These are phyloP conservation scores for Aurifilum marmelostoma DNA, from an alignment of 2,329 filamentous ascomycete species.

Conservation along the genomic window DNA sequence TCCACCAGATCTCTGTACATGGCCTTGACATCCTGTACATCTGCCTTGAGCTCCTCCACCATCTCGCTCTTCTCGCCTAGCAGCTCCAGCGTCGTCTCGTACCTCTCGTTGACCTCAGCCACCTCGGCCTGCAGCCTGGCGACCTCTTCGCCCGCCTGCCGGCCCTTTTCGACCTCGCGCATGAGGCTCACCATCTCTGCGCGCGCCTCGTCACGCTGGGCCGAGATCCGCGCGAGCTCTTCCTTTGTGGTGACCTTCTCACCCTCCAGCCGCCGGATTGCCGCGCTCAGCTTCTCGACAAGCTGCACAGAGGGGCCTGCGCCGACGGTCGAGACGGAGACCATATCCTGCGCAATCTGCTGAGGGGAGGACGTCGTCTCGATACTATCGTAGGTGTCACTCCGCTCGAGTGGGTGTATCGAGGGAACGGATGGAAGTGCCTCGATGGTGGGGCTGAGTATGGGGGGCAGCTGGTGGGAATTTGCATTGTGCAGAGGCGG, in stretches of 20 bases:
- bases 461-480: conserved; percentile 40
- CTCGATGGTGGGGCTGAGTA: conserved; percentile 55
- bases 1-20: conserved; percentile 95
- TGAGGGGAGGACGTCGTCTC: conserved; percentile 64
- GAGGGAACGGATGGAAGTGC: conserved; percentile 46
- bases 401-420: conserved; percentile 49
- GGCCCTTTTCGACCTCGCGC: conserved; percentile 78
- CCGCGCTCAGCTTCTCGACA: conserved; percentile 93
- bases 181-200: conserved; percentile 88
- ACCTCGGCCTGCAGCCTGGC: conserved; percentile 70
- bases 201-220: conserved; percentile 91
- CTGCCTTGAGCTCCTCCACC: conserved; percentile 86
- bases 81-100: conserved; percentile 91
- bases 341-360: conserved; percentile 78
- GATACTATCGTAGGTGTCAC: conserved; percentile 56
- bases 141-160: conserved; percentile 61
- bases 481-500: conserved; percentile 46
- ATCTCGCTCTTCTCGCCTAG: conserved; percentile 95
- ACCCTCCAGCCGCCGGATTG: conserved; percentile 85
- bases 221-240: conserved; percentile 76
- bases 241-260: conserved; percentile 90
- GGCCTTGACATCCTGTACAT: conserved; percentile 90
- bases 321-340: conserved; percentile 85
- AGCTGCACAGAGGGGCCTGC: conserved; percentile 93
- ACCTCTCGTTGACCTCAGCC: conserved; percentile 70